Conservation (phyloP, 1,284 basidiomycete species). For the Tylopilus sp. region DNA sequence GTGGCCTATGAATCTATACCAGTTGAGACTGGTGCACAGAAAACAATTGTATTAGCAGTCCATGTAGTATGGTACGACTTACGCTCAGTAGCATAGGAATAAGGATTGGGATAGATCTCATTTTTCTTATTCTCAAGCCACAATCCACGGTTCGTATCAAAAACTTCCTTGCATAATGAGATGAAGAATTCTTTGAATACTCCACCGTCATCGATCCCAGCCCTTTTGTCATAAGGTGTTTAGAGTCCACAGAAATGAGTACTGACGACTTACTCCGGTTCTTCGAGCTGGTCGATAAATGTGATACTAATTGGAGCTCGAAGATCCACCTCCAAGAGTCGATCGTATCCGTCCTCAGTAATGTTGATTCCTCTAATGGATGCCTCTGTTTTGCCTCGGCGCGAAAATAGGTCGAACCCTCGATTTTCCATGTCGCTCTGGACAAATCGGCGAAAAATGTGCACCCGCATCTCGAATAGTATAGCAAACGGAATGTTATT, state of each 20-base stretch:
- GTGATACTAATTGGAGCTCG: conserved; percentile 88
- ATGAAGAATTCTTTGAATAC: conserved; percentile 99
- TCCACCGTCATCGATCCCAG: conserved; percentile 96
- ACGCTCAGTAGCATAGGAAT: conserved; percentile 89
- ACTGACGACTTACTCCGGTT: conserved; percentile 73
- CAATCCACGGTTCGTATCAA: conserved; percentile 93
- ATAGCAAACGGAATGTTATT: conserved; percentile 98
- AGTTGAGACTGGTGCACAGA: conserved; percentile 74
- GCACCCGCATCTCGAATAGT: conserved; percentile 91
- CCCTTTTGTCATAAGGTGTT: conserved; percentile 54
- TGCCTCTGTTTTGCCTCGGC: conserved; percentile 56
- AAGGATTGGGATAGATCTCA: conserved; percentile 96
- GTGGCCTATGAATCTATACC: conserved; percentile 96
- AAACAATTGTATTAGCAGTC: conserved; percentile 8
- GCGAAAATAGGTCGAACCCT: conserved; percentile 27
- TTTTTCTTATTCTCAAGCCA: conserved; percentile 94
- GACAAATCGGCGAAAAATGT: conserved; percentile 91
- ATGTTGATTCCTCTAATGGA: conserved; percentile 81
- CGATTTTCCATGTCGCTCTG: conserved; percentile 60
- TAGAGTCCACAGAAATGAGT: conserved; percentile 1
- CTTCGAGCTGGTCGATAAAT: conserved; percentile 92
- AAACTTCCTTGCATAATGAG: conserved; percentile 91
- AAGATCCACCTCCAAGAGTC: conserved; percentile 80
- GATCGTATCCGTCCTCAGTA: conserved; percentile 91
- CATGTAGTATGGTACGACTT: conserved; percentile 41